phyloP scores from a whole-genome alignment of 352 stramenopile species.

The Phytopythium sindhum region DNA sequence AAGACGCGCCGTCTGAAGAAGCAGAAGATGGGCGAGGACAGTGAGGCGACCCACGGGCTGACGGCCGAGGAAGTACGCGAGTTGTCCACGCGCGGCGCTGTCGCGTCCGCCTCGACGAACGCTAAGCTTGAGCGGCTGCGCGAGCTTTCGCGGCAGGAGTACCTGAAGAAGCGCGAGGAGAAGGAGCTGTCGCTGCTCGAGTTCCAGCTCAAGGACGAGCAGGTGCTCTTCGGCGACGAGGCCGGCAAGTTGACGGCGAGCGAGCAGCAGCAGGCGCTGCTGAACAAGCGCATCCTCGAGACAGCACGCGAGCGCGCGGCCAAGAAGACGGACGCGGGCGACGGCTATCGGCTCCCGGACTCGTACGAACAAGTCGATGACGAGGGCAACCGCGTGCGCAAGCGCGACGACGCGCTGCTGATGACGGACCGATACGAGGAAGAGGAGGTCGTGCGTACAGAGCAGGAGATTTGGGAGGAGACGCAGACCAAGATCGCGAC shows the following conservation, averaged over 20 bases:
- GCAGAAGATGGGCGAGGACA: constrained; percentile 28
- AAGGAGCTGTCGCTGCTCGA: constrained; percentile 96
- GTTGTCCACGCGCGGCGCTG: constrained; percentile 71
- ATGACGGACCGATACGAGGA: constrained; percentile 94
- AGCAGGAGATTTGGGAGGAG: constrained; percentile 99
- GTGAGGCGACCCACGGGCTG: constrained; percentile 29
- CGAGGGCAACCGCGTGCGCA: constrained; percentile 84
- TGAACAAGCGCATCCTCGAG: constrained; percentile 91
- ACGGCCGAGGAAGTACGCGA: constrained; percentile 79
- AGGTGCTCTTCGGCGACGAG: constrained; percentile 76
- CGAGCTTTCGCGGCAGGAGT: constrained; percentile 93
- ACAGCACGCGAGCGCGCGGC: constrained; percentile 64
- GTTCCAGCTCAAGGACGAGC: constrained; percentile 71
- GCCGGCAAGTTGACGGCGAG: constrained; percentile 56
- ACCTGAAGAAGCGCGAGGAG: constrained; percentile 97
- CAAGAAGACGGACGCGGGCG: constrained; percentile 38
- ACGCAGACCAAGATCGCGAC: constrained; percentile 92
- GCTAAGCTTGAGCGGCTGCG: constrained; percentile 79
- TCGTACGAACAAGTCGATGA: constrained; percentile 93
- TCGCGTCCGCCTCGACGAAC: constrained; percentile 39
- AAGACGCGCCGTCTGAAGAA: constrained; percentile 61
- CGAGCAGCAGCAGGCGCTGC: constrained; percentile 82
- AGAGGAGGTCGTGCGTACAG: constrained; percentile 91
- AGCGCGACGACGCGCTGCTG: constrained; percentile 83
- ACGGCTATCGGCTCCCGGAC: constrained; percentile 95